Base-by-base conservation (phyloP, 2,329 filamentous ascomycete genomes). In the Colletotrichum magnum region DNA sequence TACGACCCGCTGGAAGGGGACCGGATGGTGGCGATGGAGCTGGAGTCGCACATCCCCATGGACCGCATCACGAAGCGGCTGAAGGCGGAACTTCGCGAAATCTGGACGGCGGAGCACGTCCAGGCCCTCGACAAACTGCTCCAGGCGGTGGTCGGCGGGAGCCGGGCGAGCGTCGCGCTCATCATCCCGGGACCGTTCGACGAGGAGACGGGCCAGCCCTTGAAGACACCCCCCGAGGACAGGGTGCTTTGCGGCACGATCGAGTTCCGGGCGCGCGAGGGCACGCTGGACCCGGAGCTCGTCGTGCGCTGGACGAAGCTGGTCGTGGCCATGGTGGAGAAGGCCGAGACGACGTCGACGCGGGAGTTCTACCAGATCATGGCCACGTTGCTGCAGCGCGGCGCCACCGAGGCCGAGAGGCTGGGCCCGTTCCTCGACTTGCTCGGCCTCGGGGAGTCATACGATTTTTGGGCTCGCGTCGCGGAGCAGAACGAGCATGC, bases 251-350 rank as follows among this genome's bases (percentile, higher is more conserved):
- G 10, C n/a, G 66, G 66, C 15, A 69, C 61, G 6, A 18, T 69
- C n/a, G 56, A 65, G 61, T 69, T 69, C 21, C 47, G 66, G 9
- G 16, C 21, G 15, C 54, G 65, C 24, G 61, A 66, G 48, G 66
- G 66, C 5, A 66, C 66, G 15, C 56, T 69, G 2, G 61, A 69
- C 7, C 61, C 56, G 7, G 66, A 58, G 32, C 24, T 69, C 16
- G 16, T 66, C 5, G 41, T 32, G 3, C 36, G 56, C n/a, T 65
- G 66, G 66, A 50, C 24, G 0, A 58, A 48, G 16, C 7, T 65
- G 1, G 32, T 65, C n/a, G 16, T 65, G 2, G 48, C 32, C 0
- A 51, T 69, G 4, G 43, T 60, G 5, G 28, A 48, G 5, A 50
- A 7, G 18, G 66, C 21, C 4, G 62, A 50, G n/a, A 6, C 57